A percentile compares a stretch with the other conserved stretches of the same genome.
Evolutionary conservation across 306 rosid species (phyloP).

Genomic region (Gynostemma pentaphyllum): DNA sequence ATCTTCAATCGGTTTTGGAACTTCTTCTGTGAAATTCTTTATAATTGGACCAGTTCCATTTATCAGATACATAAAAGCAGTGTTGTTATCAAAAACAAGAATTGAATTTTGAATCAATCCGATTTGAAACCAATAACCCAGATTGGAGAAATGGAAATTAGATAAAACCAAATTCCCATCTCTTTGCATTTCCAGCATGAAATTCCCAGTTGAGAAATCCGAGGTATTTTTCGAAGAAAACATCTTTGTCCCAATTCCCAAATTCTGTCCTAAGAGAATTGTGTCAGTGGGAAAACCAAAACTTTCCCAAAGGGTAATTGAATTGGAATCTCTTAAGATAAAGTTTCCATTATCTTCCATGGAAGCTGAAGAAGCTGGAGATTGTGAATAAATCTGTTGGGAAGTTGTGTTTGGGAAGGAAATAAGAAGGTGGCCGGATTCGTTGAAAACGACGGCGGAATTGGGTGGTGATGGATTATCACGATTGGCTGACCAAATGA

Average conservation of each 20-base stretch:
- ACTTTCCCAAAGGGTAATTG: neutral
- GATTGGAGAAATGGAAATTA: neutral
- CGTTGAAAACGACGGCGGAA: neutral
- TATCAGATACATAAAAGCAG: neutral
- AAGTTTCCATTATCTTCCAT: constrained; percentile 1
- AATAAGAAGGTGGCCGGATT: neutral
- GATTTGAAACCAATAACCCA: neutral
- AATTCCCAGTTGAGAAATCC: neutral
- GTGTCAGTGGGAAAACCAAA: neutral
- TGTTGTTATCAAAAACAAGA: neutral
- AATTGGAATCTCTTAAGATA: neutral
- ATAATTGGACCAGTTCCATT: neutral
- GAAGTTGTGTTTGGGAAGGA: neutral
- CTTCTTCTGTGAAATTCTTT: neutral
- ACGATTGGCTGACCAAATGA: constrained; percentile 5
- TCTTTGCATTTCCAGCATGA: neutral
- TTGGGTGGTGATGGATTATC: neutral
- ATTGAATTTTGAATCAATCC: neutral
- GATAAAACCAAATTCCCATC: constrained; percentile 2
- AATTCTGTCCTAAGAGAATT: neutral
- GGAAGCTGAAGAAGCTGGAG: neutral
- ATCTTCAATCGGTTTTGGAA: neutral
- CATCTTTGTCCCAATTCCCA: neutral
- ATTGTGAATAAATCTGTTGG: neutral
- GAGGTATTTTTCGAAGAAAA: neutral